Conservation (phyloP, 164 flowering plant genomes). For the Chimonanthus salicifolius region DNA sequence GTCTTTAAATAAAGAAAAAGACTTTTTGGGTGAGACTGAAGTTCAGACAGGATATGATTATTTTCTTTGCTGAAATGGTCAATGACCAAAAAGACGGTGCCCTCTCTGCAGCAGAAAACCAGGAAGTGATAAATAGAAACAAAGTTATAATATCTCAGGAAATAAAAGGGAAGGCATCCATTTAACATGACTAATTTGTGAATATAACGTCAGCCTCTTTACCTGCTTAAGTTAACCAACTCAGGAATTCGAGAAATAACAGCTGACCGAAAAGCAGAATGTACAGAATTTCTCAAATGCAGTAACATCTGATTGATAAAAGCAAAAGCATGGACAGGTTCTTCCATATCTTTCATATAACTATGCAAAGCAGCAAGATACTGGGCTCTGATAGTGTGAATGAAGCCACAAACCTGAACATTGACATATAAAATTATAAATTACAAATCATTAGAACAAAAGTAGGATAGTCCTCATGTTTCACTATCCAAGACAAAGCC, state of each 20-base stretch:
- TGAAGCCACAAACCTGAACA: slow-evolving; percentile 83
- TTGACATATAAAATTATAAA: slow-evolving; percentile 1
- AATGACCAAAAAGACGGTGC: slow-evolving; percentile 54
- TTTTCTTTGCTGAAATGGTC: slow-evolving; percentile 54
- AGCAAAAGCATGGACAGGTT: slow-evolving; percentile 85
- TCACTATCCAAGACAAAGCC: background rate
- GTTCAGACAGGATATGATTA: slow-evolving; percentile 47
- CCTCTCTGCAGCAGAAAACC: slow-evolving; percentile 54
- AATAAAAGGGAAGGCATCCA: background rate
- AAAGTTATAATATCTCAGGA: background rate
- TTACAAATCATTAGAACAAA: background rate
- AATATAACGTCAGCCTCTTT: slow-evolving; percentile 3
- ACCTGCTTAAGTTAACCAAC: slow-evolving; percentile 77
- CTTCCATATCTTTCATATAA: slow-evolving; percentile 74
- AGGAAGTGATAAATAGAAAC: slow-evolving; percentile 5
- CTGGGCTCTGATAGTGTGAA: slow-evolving; percentile 49
- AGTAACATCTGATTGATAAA: slow-evolving; percentile 51
- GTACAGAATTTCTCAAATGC: slow-evolving; percentile 33
- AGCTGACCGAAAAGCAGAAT: slow-evolving; percentile 52
- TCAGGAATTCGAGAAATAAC: slow-evolving; percentile 70
- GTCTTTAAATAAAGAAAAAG: slow-evolving; percentile 89
- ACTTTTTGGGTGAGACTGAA: slow-evolving; percentile 64
- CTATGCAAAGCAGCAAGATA: slow-evolving; percentile 72
- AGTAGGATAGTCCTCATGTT: background rate
- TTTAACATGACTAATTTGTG: background rate